phyloP scores from a whole-genome alignment of 2,329 filamentous ascomycete species.

The Exophiala sp. region DNA sequence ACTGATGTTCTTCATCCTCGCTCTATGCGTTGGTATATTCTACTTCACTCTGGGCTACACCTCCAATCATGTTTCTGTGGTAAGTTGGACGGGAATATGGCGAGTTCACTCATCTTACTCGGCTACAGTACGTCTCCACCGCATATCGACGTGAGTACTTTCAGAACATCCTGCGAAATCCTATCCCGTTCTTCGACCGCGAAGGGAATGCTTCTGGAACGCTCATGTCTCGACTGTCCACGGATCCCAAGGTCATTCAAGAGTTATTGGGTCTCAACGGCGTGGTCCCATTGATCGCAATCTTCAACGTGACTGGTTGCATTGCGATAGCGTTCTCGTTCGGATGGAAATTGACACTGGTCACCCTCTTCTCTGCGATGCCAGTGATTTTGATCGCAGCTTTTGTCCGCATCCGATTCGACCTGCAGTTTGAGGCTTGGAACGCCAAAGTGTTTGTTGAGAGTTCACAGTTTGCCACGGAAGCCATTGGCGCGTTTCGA shows the following conservation, averaged over 20 bases:
- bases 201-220: constrained; percentile 49
- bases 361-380: constrained; percentile 59
- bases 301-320: constrained; percentile 64
- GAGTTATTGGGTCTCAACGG: constrained; percentile 55
- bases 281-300: constrained; percentile 70
- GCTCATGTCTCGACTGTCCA: constrained; percentile 46
- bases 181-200: constrained; percentile 42
- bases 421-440: constrained; percentile 23
- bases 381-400: constrained; percentile 50
- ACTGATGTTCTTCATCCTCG: constrained; percentile 56
- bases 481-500: constrained; percentile 69
- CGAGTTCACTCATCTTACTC: constrained; percentile 31
- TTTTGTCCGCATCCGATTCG: constrained; percentile 34
- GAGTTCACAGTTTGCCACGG: constrained; percentile 70
- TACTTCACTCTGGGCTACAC: constrained; percentile 48
- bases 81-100: constrained; percentile 18
- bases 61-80: constrained; percentile 42
- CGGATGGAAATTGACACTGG: constrained; percentile 72
- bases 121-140: constrained; percentile 33
- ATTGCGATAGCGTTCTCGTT: constrained; percentile 66
- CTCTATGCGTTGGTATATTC: constrained; percentile 43
- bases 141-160: constrained; percentile 46
- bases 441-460: constrained; percentile 41
- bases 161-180: constrained; percentile 43
- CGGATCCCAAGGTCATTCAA: constrained; percentile 49